Conservation (phyloP, 192 early-diverging fungal species). For the Jimgerdemannia lactiflua region DNA sequence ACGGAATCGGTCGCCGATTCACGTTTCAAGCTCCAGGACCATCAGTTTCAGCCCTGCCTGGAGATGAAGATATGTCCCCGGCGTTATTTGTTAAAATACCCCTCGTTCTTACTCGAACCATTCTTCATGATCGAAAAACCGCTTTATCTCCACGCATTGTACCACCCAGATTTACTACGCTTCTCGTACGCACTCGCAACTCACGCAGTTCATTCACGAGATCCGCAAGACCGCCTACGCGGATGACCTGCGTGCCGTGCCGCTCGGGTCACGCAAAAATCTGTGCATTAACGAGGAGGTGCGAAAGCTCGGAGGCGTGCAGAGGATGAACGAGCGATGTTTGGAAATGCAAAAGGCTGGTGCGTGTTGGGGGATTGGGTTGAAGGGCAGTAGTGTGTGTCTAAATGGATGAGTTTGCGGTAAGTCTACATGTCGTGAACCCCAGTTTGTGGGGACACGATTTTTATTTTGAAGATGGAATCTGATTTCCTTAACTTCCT, state of each 20-base stretch:
- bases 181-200: conserved; percentile 88
- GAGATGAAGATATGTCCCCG: no score
- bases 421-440: no score
- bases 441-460: background rate
- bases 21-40: no score
- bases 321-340: conserved; percentile 77
- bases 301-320: conserved; percentile 39
- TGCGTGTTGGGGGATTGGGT: conserved; percentile 13
- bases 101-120: no score
- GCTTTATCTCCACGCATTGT: no score
- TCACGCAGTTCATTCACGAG: conserved; percentile 86
- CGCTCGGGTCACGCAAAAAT: conserved; percentile 78
- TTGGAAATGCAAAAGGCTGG: conserved; percentile 76
- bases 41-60: no score
- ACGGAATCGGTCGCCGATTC: background rate
- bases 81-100: no score
- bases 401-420: no score
- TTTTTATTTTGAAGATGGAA: background rate
- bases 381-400: background rate
- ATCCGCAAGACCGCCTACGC: conserved; percentile 75
- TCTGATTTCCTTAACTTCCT: background rate
- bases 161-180: conserved; percentile 56
- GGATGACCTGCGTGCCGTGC: conserved; percentile 54
- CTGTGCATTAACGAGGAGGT: conserved; percentile 82
- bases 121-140: no score